Evolutionary conservation across 176 grass and related monocot genomes (phyloP), one percentile per base, ranked within the genome.

Genomic region (Avena atlantica): DNA sequence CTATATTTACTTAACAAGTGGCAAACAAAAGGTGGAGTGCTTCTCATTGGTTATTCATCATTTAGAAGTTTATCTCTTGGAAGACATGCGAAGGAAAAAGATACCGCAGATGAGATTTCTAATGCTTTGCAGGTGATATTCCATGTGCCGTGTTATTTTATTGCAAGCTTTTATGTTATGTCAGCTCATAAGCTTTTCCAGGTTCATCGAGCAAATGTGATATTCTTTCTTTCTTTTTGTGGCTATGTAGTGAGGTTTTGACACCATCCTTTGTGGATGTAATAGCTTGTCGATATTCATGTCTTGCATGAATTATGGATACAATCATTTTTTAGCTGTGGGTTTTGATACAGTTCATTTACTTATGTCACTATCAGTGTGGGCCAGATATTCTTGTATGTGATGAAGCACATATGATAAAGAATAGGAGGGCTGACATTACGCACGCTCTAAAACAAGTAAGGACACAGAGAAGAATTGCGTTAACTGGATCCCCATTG

Each of bases 371-470:
- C 76, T 82, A 44, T 34, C 91, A 98, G 97, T 79, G 88, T 89
- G 97, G 90, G 37, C 89, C 97, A 90, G 97, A 98, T 85, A 94
- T 98, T 88, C 94, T 98, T 84, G 97, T 98, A 57, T 98, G 97
- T 87, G 97, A 98, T 89, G 97, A 98, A 90, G 97, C 97, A 65
- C 97, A 98, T 85, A 94, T 98, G 89, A 96, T 98, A 78, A 98
- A 98, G 85, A 98, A 98, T 52, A 96, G 88, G 81, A 94, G 59
- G 81, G 97, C 97, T 48, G 97, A 96, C 85, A 96, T 89, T 78
- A 98, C 97, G 6, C 94, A 91, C 31, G 97, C 94, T 90, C 67
- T 98, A 74, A 98, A 98, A 87, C 90, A 94, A 91, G 90, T 98
- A 86, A 93, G 80, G 72, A 98, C 97, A 67, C 93, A 96, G 69